Base-by-base conservation (phyloP, 179 eudicot genomes). In the Gypsophila paniculata region DNA sequence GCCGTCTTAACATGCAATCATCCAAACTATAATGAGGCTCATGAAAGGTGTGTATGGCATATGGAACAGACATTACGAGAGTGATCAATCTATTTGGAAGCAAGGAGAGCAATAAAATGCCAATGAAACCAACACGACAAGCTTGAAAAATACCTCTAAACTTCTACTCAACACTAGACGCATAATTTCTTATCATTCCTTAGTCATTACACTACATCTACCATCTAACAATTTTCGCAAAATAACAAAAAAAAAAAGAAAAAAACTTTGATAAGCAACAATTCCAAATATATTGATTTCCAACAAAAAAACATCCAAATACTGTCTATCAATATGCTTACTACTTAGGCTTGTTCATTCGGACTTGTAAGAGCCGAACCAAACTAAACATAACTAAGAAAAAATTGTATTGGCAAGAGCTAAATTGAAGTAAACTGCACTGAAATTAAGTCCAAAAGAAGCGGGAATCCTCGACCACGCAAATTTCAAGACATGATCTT, bases 141-240 rank as follows among this genome's bases (percentile, higher is more conserved):
- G 14, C 46, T 25, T 36, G 13, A 18, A 62, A 14, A 62, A 36
- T n/a, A 19, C 4, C 49, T 62, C 48, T 29, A 29, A 29, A 23
- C 1, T 60, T 39, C 39, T 14, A 19, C 46, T 42, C 46, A 15
- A 6, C 48, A 34, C 67, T 44, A 65, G 21, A 8, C 3, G 8
- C 46, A 6, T 42, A 11, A 44, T 10, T 3, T 8, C n/a, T 62
- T 29, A n/a, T 42, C 6, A 6, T 42, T 9, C 46, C 46, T 9
- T 4, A 2, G 23, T 15, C 17, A 34, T 38, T n/a, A 64, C 5
- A 1, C 68, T 19, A 64, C 52, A 18, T 21, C 10, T 9, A 18
- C 23, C 38, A 39, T 39, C 51, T 38, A 65, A 42, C 34, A 65
- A 42, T 12, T 2, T 65, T 44, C 69, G 42, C 53, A 65, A 68